phyloP scores from a whole-genome alignment of 176 grass and related monocot genomes.

The Elymus sibiricus region DNA sequence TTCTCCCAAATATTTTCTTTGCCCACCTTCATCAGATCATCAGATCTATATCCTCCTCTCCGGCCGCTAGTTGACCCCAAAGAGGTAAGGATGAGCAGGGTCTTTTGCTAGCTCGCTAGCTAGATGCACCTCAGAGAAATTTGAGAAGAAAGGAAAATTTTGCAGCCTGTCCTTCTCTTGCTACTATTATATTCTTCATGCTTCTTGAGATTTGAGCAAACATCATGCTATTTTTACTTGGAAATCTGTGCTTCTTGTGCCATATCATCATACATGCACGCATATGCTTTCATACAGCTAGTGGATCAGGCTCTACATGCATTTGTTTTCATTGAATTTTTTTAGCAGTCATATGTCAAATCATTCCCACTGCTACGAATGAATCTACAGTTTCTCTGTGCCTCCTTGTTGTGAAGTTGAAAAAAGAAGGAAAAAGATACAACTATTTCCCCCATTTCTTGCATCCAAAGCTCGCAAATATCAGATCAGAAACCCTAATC shows the following conservation, averaged over 20 bases:
- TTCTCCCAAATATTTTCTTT: background rate
- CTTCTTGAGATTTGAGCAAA: constrained; percentile 46
- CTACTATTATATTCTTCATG: constrained; percentile 28
- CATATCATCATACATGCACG: constrained; percentile 47
- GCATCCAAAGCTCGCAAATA: constrained; percentile 20
- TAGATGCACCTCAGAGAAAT: constrained; percentile 30
- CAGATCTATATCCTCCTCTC: constrained; percentile 37
- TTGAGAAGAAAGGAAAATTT: constrained; percentile 1
- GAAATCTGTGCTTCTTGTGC: constrained; percentile 41
- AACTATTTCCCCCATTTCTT: constrained; percentile 15
- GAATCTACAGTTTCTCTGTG: constrained; percentile 42
- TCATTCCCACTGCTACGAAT: constrained; percentile 18
- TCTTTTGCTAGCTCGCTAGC: constrained; percentile 3
- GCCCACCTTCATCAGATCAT: background rate
- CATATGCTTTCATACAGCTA: constrained; percentile 26
- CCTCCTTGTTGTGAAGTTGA: constrained; percentile 17
- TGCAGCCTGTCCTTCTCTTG: constrained; percentile 11
- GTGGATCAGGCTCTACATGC: constrained; percentile 24
- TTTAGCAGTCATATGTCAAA: constrained; percentile 14
- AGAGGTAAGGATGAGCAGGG: constrained; percentile 42
- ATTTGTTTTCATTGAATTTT: constrained; percentile 29
- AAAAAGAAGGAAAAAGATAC: background rate
- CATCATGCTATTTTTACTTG: constrained; percentile 27
- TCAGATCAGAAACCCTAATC: constrained; percentile 46
- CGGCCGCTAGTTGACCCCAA: constrained; percentile 25